Base-by-base conservation (phyloP, 495 filamentous ascomycete genomes). In the Lasiosphaeria hispida region DNA sequence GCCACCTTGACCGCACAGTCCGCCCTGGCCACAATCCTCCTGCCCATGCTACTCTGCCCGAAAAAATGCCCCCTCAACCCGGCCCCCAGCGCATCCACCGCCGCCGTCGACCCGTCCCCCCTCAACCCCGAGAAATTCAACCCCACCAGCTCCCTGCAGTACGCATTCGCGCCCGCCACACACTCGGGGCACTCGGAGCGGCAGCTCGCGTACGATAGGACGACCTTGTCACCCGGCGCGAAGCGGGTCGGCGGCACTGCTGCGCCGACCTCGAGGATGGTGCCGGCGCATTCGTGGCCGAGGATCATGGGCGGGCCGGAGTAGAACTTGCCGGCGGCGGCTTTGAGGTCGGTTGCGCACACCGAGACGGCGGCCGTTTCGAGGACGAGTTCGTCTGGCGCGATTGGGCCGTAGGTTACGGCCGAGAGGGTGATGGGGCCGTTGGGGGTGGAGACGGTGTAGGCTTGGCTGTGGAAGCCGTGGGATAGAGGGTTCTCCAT, bases 271-370 rank as follows among this genome's bases (percentile, higher is more conserved):
- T 38, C 30, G 4, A 57, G 23, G 15, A 61, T 38, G 0, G 30
- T 55, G n/a, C 59, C 57, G n/a, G 59, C 40, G 40, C 30, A 30
- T 45, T 61, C 59, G 42, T 61, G 59, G 23, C 59, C 59, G 17
- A 61, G 59, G 53, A 61, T 56, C 30, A 61, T 17, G 19, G 59
- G 59, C 15, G 59, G 59, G 7, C 9, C 2, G 47, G n/a, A 14
- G 35, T 34, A 36, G 53, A 61, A 56, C 19, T 57, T 57, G 52
- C 53, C 53, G 23, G 53, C 48, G 1, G 59, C 53, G 38, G 53
- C 59, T 52, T 61, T 61, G 40, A 57, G 38, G 47, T 61, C 59
- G 40, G 59, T 49, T 1, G 59, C 59, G 47, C 59, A 61, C 39
- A 61, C 17, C n/a, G 45, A 42, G 37, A 47, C 38, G 4, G 59